Evolutionary conservation across 2,329 filamentous ascomycete genomes (phyloP), one percentile per base, ranked within the genome.

Genomic region (Rugonectria rugulosa): DNA sequence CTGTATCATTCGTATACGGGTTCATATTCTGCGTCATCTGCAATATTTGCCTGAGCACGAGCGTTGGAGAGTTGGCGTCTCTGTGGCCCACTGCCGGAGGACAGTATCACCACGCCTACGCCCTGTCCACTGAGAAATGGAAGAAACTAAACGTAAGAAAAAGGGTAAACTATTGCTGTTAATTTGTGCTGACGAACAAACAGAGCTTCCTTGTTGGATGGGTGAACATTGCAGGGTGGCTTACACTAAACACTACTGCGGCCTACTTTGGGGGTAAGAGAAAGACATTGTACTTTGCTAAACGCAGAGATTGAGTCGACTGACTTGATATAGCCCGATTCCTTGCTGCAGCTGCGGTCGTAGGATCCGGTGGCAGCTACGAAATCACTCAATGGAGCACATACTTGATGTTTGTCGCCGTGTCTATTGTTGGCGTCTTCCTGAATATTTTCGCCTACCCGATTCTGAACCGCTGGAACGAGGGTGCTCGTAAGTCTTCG

Each of bases 171-270:
- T n/a, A 24, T 27, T 4, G 4, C 5, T 10, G 9, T 14, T 1
- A 11, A 26, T 34, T 17, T 5, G 1, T 21, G 5, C 58, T 64
- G 14, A 64, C 24, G 3, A 12, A 11, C 1, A 11, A 29, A 14
- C 19, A 77, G 72, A 77, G 75, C 62, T 79, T 79, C 46, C 72
- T 73, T 54, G 72, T 77, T 15, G 76, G 76, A 21, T 79, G 76
- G 77, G 74, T 72, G 15, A 78, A 73, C 42, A 79, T 79, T 46
- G 71, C 72, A 14, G 77, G 77, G 5, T 80, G 77, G 77, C 68
- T 79, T 3, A 77, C 73, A 5, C 66, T 79, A 1, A 73, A 78
- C 48, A 79, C 77, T 6, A 75, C 74, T 0, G 74, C 77, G 40
- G 75, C 70, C 0, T 78, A 76, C 63, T 79, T 79, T 57, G 74